Conservation (phyloP, 2,329 filamentous ascomycete genomes). For the Colletotrichum sp. region DNA sequence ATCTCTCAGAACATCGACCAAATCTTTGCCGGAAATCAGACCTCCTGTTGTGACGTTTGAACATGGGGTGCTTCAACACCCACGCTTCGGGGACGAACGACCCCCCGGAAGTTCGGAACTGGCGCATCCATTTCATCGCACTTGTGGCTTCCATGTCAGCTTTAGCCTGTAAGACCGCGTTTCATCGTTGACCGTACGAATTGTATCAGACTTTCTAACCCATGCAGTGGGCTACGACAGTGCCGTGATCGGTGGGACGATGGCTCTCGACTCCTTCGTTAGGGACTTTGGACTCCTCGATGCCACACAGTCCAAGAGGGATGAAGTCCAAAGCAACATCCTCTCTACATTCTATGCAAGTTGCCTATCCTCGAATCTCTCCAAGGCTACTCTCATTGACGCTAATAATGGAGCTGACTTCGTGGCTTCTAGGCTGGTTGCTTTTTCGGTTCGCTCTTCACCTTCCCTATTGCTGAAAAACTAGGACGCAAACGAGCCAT, state of each 20-base stretch:
- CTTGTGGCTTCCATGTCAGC: conserved; percentile 27
- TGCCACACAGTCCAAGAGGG: background rate
- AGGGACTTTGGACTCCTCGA: conserved; percentile 20
- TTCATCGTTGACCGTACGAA: background rate
- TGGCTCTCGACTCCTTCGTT: background rate
- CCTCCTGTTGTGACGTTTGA: background rate
- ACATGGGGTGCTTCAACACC: background rate
- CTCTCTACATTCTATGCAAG: conserved; percentile 48
- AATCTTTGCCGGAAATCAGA: fast-evolving
- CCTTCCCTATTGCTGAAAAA: background rate
- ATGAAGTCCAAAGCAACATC: conserved; percentile 30
- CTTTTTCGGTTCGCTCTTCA: background rate
- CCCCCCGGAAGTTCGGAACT: conserved; percentile 13
- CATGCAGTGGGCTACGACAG: background rate
- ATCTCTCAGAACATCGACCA: background rate
- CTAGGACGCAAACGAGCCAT: background rate
- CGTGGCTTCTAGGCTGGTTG: background rate
- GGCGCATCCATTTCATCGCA: conserved; percentile 26
- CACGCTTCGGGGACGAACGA: conserved; percentile 13
- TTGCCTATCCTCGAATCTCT: fast-evolving
- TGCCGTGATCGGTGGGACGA: background rate
- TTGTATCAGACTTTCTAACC: fast-evolving
- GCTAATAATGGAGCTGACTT: fast-evolving
- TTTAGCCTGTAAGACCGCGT: conserved; percentile 13
- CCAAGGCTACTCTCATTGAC: background rate